These are phyloP conservation scores for Paramecium biaurelia DNA, from an alignment of 73 alveolate genomes.

Conservation along the genomic window DNA sequence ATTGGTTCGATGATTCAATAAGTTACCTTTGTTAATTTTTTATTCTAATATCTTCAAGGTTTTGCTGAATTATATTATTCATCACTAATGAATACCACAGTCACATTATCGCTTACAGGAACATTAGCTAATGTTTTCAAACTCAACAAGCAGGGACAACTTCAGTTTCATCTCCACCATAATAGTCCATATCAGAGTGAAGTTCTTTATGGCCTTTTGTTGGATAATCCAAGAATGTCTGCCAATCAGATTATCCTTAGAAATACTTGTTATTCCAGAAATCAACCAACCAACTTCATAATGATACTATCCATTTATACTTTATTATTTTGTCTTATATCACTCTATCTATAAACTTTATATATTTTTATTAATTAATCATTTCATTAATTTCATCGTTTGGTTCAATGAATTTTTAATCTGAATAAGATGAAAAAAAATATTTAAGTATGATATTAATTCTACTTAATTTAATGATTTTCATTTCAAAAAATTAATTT, in stretches of 20 bases:
- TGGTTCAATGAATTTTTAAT: background rate
- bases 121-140: background rate
- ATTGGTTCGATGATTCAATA: background rate
- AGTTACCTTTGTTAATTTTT: background rate
- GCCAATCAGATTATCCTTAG: conserved; percentile 23
- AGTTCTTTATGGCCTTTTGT: background rate
- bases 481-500: background rate
- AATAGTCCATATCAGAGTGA: background rate
- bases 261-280: conserved; percentile 54
- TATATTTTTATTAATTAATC: background rate
- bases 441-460: background rate
- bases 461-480: background rate
- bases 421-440: background rate
- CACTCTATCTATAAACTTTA: background rate
- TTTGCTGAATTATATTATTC: conserved; percentile 34
- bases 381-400: background rate
- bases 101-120: background rate
- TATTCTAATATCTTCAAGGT: background rate
- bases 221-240: conserved; percentile 5
- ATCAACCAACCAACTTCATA: conserved; percentile 19
- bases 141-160: conserved; percentile 35
- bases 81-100: conserved; percentile 62
- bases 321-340: background rate
- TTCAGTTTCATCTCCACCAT: conserved; percentile 61
- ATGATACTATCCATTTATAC: background rate